phyloP scores from a whole-genome alignment of 495 filamentous ascomycete genomes.

The Penicillium soppii region DNA sequence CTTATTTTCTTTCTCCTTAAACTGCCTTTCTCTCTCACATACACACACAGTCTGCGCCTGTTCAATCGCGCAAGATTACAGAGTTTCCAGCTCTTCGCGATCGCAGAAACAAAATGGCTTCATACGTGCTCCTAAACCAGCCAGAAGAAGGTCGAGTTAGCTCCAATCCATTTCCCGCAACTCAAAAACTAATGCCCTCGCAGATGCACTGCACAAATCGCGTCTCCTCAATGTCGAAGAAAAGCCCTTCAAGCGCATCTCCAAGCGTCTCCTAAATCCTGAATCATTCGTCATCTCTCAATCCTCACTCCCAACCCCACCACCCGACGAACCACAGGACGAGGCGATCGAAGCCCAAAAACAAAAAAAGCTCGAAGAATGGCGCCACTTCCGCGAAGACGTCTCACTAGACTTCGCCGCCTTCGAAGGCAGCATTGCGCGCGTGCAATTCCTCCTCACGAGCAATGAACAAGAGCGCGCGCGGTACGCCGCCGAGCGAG shows the following conservation, averaged over 20 bases:
- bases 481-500: conserved; percentile 78
- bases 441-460: conserved; percentile 80
- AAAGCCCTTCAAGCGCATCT: conserved; percentile 87
- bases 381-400: conserved; percentile 70
- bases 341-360: conserved; percentile 32
- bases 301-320: conserved; percentile 63
- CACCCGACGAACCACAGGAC: conserved; percentile 59
- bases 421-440: conserved; percentile 82
- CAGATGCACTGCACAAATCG: conserved; percentile 83
- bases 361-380: conserved; percentile 53
- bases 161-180: conserved; percentile 3
- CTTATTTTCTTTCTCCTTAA: too few species aligned
- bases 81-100: neutral
- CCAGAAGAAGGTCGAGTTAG: conserved; percentile 49
- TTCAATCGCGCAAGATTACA: too few species aligned
- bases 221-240: conserved; percentile 91
- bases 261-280: conserved; percentile 70
- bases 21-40: too few species aligned
- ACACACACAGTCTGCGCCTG: too few species aligned
- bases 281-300: conserved; percentile 56
- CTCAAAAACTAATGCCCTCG: conserved; percentile 17
- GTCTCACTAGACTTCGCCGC: conserved; percentile 85
- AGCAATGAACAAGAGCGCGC: conserved; percentile 84
- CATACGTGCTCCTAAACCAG: conserved; percentile 48
- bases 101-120: conserved; percentile 40